A percentile compares a stretch with the other conserved stretches of the same genome.
phyloP scores from a whole-genome alignment of 768 basidiomycete species.

The Tulasnella calospora region DNA sequence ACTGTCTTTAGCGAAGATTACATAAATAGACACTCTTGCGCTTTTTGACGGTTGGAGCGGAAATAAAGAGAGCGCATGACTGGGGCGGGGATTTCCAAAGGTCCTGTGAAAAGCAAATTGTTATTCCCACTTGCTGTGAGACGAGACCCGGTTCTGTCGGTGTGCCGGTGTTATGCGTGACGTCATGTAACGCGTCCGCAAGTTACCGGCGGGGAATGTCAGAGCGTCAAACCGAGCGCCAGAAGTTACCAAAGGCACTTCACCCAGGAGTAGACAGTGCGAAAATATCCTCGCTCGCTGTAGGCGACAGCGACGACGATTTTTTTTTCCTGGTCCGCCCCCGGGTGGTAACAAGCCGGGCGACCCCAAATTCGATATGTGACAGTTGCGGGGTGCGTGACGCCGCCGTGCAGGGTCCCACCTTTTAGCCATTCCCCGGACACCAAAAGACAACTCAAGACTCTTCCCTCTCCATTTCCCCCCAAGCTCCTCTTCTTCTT shows the following conservation, averaged over 20 bases:
- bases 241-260: not conserved
- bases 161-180: not conserved
- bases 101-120: not conserved
- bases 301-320: not conserved
- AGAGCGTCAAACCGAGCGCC: not conserved
- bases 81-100: not conserved
- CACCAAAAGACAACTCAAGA: not conserved
- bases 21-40: not conserved
- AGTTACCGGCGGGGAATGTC: not conserved
- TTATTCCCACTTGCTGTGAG: not conserved
- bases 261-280: not conserved
- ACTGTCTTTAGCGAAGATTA: not conserved
- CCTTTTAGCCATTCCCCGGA: conserved; percentile 6
- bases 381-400: conserved; percentile 2
- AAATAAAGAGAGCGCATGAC: not conserved
- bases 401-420: conserved; percentile 6
- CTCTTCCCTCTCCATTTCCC: conserved; percentile 6
- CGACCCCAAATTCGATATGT: conserved; percentile 9
- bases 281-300: not conserved
- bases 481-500: conserved; percentile 1
- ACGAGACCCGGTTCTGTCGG: not conserved
- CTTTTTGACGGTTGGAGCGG: not conserved
- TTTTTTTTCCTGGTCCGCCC: not conserved
- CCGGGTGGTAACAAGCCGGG: too few species aligned
- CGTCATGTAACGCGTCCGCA: not conserved